phyloP scores from a whole-genome alignment of 305 asterid genomes.

The Lippia alba region DNA sequence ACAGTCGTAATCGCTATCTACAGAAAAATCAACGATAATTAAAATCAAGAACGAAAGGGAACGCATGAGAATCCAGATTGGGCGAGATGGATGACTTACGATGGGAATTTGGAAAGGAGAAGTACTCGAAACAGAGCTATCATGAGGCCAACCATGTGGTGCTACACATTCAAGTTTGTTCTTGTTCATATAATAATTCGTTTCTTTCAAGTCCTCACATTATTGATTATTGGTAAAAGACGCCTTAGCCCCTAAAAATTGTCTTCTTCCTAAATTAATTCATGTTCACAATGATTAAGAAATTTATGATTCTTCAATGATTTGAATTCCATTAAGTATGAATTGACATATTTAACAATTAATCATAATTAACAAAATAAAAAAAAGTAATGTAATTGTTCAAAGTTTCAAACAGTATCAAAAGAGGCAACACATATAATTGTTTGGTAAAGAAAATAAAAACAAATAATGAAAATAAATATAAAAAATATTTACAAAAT shows the following conservation, averaged over 20 bases:
- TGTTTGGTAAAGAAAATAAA: too few species aligned
- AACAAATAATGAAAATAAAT: too few species aligned
- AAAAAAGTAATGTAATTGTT: too few species aligned
- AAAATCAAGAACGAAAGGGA: background rate
- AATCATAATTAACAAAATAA: too few species aligned
- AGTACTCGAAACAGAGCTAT: background rate
- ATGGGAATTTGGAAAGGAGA: conserved; percentile 1
- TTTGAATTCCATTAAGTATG: too few species aligned
- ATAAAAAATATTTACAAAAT: too few species aligned
- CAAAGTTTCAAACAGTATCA: too few species aligned
- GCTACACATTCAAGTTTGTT: background rate
- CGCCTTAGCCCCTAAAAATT: background rate
- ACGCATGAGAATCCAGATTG: background rate
- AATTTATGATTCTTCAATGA: too few species aligned
- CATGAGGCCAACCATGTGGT: background rate
- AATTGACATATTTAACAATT: too few species aligned
- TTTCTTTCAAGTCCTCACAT: background rate
- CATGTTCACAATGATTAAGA: too few species aligned
- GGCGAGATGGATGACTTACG: background rate
- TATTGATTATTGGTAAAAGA: background rate
- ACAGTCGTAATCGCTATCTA: background rate
- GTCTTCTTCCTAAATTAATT: background rate
- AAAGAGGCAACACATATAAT: too few species aligned
- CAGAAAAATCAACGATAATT: background rate
- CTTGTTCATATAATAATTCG: background rate